Base-by-base conservation (phyloP, 163 green algal species). In the Chlorella variabilis region DNA sequence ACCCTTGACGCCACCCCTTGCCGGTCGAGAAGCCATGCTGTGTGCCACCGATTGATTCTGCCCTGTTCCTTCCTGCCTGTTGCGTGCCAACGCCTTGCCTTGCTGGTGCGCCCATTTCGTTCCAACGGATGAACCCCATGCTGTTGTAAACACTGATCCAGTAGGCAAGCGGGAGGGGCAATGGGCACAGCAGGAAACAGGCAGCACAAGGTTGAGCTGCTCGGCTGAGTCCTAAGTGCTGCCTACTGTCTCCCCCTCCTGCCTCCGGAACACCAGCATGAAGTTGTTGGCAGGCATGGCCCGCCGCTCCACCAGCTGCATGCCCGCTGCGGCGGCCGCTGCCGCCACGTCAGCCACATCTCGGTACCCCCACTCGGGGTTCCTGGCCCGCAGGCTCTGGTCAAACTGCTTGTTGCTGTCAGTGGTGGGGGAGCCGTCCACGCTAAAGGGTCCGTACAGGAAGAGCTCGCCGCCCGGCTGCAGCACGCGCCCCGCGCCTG, bases 221-320 rank as follows among this genome's bases (percentile, higher is more conserved):
- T n/a, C n/a, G n/a, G n/a, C n/a, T n/a, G n/a, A n/a, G n/a, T n/a
- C n/a, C n/a, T n/a, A n/a, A 54, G 45, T 23, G 45, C 45, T 54
- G 45, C 45, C 54, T n/a, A n/a, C 54, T 9, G 15, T 9, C 54
- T 31, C 38, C 29, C 59, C 38, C 7, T 39, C 27, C 59, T 62
- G 18, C 59, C 38, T 38, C 20, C 59, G 42, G 59, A 75, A 91
- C 21, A 93, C 51, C 4, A 93, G 77, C 51, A 81, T 80, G 63
- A 91, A 85, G 71, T 93, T 93, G 77, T 93, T 93, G 38, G 90
- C 89, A 3, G 90, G 90, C 90, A 93, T 93, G 25, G 58, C 41
- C 4, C 82, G 54, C 34, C 73, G 66, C 42, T 84, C 81, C 23
- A 83, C 31, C 18, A 71, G 1, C 49, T 67, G 23, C 71, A 94